A percentile compares a stretch with the other conserved stretches of the same genome.
phyloP scores from a whole-genome alignment of 2,329 filamentous ascomycete species.

The Chaetomiaceae sp. region DNA sequence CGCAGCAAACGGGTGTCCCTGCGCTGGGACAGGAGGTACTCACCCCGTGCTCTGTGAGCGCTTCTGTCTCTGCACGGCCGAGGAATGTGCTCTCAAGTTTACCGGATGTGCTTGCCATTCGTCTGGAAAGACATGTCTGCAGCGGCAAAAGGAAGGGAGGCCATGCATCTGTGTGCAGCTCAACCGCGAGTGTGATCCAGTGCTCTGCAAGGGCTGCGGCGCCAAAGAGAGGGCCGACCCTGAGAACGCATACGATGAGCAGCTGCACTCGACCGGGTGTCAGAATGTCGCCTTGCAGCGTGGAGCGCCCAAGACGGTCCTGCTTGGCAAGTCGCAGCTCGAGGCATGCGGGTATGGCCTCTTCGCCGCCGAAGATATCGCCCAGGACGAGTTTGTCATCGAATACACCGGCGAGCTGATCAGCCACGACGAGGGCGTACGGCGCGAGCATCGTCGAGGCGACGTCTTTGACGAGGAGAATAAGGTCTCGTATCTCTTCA shows the following conservation, averaged over 20 bases:
- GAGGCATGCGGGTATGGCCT: conserved; percentile 68
- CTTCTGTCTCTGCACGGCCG: conserved; percentile 60
- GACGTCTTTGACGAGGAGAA: conserved; percentile 59
- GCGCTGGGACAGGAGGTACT: conserved; percentile 50
- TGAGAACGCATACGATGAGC: conserved; percentile 56
- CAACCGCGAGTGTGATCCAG: conserved; percentile 76
- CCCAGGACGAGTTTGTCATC: conserved; percentile 67
- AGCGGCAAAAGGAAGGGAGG: conserved; percentile 50
- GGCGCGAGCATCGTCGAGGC: conserved; percentile 58
- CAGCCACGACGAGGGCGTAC: conserved; percentile 63
- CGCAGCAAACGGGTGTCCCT: conserved; percentile 53
- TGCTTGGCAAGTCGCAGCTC: conserved; percentile 67
- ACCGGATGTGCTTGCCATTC: conserved; percentile 62
- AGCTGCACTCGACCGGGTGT: conserved; percentile 56
- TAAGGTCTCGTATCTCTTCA: conserved; percentile 62
- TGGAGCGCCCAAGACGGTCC: conserved; percentile 58
- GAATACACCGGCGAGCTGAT: conserved; percentile 80
- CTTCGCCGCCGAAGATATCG: conserved; percentile 65
- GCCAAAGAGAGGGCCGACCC: conserved; percentile 65
- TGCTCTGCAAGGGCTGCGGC: conserved; percentile 68
- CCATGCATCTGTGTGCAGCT: conserved; percentile 68
- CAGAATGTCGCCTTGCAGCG: conserved; percentile 70
- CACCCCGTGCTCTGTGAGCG: conserved; percentile 62
- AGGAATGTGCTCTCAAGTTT: conserved; percentile 58
- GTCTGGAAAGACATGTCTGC: conserved; percentile 54